phyloP scores from a whole-genome alignment of 305 asterid species.

The Solanum hybrid region DNA sequence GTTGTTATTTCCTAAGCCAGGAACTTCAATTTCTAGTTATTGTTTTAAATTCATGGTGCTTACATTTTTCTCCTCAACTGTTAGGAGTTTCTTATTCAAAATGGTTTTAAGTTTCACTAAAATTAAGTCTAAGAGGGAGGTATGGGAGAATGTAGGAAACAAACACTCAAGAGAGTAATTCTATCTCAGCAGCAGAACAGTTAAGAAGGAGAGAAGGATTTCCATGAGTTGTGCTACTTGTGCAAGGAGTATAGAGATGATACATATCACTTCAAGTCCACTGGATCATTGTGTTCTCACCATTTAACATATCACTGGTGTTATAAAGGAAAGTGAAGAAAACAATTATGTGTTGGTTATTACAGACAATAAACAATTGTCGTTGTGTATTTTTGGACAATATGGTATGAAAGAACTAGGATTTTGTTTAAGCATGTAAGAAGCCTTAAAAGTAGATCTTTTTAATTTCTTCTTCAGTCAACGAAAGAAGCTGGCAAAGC shows the following conservation, averaged over 20 bases:
- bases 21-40: not conserved
- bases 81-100: not conserved
- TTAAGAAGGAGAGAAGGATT: not conserved
- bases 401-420: not conserved
- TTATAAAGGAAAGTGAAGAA: not conserved
- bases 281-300: not conserved
- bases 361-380: not conserved
- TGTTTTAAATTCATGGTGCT: not conserved
- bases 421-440: not conserved
- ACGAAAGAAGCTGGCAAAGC: not conserved
- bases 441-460: not conserved
- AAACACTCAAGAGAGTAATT: not conserved
- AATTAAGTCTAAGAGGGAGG: not conserved
- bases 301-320: not conserved
- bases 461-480: not conserved
- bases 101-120: not conserved
- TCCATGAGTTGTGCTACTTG: not conserved
- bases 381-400: not conserved
- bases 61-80: not conserved
- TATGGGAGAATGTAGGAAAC: not conserved
- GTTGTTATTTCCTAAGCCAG: not conserved
- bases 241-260: not conserved
- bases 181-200: not conserved
- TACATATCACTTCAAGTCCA: not conserved
- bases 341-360: not conserved